phyloP scores from a whole-genome alignment of 2,329 filamentous ascomycete genomes.

The Fonsecaea pugnacius region DNA sequence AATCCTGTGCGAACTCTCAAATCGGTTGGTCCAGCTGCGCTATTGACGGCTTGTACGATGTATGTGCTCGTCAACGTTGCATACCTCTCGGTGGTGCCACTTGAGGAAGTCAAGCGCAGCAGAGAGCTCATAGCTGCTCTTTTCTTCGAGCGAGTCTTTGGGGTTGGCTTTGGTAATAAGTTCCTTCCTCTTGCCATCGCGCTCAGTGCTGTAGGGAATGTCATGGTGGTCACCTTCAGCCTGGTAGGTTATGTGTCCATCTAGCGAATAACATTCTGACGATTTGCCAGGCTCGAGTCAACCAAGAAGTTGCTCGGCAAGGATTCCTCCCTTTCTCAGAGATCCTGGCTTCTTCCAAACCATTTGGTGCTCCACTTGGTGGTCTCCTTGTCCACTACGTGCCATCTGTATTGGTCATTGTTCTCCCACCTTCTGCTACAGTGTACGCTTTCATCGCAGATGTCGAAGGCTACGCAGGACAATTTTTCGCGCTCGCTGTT shows the following conservation, averaged over 20 bases:
- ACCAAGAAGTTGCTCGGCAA: constrained; percentile 73
- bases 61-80: constrained; percentile 70
- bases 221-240: constrained; percentile 73
- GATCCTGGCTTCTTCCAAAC: constrained; percentile 65
- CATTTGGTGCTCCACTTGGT: constrained; percentile 69
- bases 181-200: constrained; percentile 69
- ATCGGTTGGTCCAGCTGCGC: constrained; percentile 63
- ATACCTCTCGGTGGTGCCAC: constrained; percentile 67
- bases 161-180: constrained; percentile 59
- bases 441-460: constrained; percentile 76
- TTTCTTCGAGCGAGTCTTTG: constrained; percentile 69
- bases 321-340: constrained; percentile 70
- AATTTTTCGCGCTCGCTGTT: constrained; percentile 63
- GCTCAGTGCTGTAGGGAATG: constrained; percentile 70
- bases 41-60: constrained; percentile 65
- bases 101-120: constrained; percentile 68
- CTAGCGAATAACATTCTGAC: constrained; percentile 22
- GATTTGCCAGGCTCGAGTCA: constrained; percentile 62
- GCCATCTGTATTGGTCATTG: constrained; percentile 69
- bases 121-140: constrained; percentile 70
- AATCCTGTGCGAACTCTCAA: constrained; percentile 69
- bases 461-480: constrained; percentile 69
- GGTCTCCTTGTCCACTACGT: constrained; percentile 71
- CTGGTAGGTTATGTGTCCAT: constrained; percentile 53
- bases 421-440: constrained; percentile 65